phyloP scores from a whole-genome alignment of 257 asterid genomes.

The Solanum pinnatisectum region DNA sequence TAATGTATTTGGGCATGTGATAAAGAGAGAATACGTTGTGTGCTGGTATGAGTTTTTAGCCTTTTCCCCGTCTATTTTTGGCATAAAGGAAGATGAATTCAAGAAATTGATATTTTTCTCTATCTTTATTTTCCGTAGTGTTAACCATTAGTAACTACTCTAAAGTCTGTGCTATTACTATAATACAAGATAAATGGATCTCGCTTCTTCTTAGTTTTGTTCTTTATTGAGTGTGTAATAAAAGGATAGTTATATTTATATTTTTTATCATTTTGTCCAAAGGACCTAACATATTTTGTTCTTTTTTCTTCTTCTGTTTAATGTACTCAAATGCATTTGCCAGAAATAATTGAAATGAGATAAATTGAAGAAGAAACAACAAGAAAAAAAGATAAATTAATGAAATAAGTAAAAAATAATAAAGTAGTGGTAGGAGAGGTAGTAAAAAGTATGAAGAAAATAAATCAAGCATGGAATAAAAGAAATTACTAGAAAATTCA shows the following conservation, averaged over 20 bases:
- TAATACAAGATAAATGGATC: background rate
- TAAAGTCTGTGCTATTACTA: background rate
- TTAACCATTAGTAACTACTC: background rate
- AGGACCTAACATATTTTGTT: background rate
- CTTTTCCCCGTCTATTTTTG: too few relatives aligned
- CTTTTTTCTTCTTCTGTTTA: background rate
- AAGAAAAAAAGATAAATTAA: background rate
- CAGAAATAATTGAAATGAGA: too few relatives aligned
- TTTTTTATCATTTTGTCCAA: background rate
- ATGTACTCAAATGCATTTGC: background rate
- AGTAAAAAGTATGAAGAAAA: background rate
- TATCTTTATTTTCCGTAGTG: background rate
- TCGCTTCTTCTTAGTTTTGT: background rate
- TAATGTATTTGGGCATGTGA: too few relatives aligned
- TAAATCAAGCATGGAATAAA: background rate
- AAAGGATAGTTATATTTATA: too few relatives aligned
- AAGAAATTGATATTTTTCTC: background rate
- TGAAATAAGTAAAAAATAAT: background rate
- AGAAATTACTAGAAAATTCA: background rate
- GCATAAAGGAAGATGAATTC: background rate
- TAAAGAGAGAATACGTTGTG: background rate
- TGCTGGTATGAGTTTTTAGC: background rate
- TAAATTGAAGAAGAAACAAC: background rate
- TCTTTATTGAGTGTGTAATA: background rate
- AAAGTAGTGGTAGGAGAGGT: background rate